Evolutionary conservation across 2,329 filamentous ascomycete genomes (phyloP), one percentile per base, ranked within the genome.

Genomic region (Periconia macrospinosa): DNA sequence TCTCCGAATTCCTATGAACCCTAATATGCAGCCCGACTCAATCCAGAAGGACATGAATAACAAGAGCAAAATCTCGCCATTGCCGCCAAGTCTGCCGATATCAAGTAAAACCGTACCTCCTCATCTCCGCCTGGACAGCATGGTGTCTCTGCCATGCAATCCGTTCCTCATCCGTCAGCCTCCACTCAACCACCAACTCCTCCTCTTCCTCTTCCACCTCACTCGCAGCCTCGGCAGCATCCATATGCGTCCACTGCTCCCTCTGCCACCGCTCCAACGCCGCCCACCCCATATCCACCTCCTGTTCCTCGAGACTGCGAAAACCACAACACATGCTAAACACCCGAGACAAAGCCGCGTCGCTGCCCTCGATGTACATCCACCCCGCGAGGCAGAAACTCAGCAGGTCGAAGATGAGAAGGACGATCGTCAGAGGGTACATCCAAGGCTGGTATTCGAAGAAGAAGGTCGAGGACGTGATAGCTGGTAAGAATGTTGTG

Each of bases 101-200:
- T 58, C 54, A 66, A 13, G 61, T 37, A 57, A 68, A 54, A 2
- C 67, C 66, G 48, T 62, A 20, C 49, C 66, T 62, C 47, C 62
- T 57, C 65, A 69, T 61, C 55, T 67, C 65, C 27, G 47, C 43
- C 57, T 62, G 58, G 43, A 67, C 18, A 37, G 47, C 46, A 20
- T 13, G 23, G 30, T 45, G 10, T 23, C 23, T 45, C 43, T 45
- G 19, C 53, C 40, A 45, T 13, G 54, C 47, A 41, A 51, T 45
- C n/a, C 10, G n/a, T 30, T 30, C 18, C 23, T 41, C 43, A n/a
- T 35, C n/a, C n/a, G 20, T 47, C 46, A 17, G 13, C n/a, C 18
- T 40, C 41, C 46, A 19, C 40, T 43, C 45, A 51, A 35, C 45
- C 30, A 23, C n/a, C 30, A 41, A 44, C 35, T 37, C 42, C 33